Evolutionary conservation across 2,329 filamentous ascomycete species (phyloP), one percentile per base, ranked within the genome.

Genomic region (Dactylellina parvicollis): DNA sequence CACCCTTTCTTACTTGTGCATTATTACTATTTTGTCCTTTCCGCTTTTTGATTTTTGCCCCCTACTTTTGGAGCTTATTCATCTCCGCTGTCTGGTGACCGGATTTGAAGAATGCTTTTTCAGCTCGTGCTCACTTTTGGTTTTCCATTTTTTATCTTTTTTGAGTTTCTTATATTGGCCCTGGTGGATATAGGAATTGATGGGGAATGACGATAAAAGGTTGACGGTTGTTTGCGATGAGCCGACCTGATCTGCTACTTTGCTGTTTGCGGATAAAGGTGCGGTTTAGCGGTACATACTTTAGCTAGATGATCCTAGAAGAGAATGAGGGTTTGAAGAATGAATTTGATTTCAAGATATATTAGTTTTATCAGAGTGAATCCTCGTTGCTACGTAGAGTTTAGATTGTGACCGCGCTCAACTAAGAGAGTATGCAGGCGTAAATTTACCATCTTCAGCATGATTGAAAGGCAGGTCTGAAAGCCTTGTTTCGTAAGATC

Each of bases 31-130:
- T 50, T 30, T 34, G 8, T 12, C 5, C 4, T 32, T 59, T 28
- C 24, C 14, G 5, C 18, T 26, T 44, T 66, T 50, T 46, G 1
- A 7, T 54, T 40, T 47, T 40, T 34, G 20, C 34, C 28, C 36
- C 46, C 36, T 47, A 32, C 46, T 47, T 40, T 64, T 32, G 30
- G 32, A 10, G 16, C 22, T 4, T 14, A 20, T 52, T 44, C 10
- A 32, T 44, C 50, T 67, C 56, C 46, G 61, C 44, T 54, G 61
- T 74, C 64, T 54, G 70, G 57, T 69, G 70, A 64, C 61, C 62
- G 62, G 70, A 69, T 54, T 57, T 28, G 22, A 30, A 59, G 1
- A 28, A 22, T 34, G 10, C 32, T 46, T 54, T 52, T 4, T n/a
- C n/a, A 28, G 24, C 40, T 59, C 24, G 14, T 46, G 24, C 20